A percentile compares a stretch with the other conserved stretches of the same genome.
Conservation (phyloP, 805 yeast species). For the Saturnispora zaruensis region DNA sequence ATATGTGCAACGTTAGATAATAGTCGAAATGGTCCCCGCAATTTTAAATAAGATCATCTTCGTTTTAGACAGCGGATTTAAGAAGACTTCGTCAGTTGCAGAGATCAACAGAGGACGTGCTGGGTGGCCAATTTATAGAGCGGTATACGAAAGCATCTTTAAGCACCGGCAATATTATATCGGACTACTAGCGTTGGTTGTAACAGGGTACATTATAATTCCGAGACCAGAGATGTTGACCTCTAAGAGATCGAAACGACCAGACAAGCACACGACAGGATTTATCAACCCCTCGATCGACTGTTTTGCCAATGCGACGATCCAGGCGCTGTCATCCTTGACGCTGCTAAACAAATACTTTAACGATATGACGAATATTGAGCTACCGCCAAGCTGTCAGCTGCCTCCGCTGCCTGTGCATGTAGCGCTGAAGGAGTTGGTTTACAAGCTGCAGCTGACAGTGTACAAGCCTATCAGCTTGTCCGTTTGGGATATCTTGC, state of each 20-base stretch:
- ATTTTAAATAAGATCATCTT: not conserved
- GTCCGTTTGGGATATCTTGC: conserved; percentile 74
- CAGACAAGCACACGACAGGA: conserved; percentile 75
- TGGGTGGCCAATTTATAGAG: not conserved
- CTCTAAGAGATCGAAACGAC: conserved; percentile 34
- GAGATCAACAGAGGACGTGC: not conserved
- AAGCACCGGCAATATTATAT: not conserved
- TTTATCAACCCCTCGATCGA: conserved; percentile 75
- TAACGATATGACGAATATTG: conserved; percentile 23
- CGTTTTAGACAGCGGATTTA: not conserved
- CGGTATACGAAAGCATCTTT: not conserved
- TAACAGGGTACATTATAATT: not conserved
- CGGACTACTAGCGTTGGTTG: not conserved
- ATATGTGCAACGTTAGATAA: not conserved
- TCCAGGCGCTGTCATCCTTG: conserved; percentile 68
- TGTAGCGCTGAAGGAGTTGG: conserved; percentile 41
- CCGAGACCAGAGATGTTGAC: not conserved
- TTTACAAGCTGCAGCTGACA: conserved; percentile 55
- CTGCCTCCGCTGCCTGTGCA: conserved; percentile 46
- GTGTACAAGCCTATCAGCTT: conserved; percentile 43
- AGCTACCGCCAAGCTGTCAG: not conserved
- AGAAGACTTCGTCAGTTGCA: not conserved
- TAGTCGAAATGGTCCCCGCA: not conserved
- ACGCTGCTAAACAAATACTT: conserved; percentile 53
- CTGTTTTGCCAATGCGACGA: conserved; percentile 84